Conservation (phyloP, 257 asterid genomes). For the Nicotiana paniculata region DNA sequence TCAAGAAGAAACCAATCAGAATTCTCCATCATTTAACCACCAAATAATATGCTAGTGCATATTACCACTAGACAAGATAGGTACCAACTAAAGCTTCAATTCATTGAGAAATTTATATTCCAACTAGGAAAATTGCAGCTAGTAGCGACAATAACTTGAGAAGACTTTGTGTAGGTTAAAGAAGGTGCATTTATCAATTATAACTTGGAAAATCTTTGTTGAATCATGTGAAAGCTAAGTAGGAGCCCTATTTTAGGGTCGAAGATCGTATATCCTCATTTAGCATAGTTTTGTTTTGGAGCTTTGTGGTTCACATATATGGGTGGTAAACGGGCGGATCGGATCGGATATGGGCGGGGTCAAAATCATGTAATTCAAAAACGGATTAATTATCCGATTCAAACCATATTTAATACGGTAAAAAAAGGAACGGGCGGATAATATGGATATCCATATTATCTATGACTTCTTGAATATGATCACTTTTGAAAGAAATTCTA, state of each 20-base stretch:
- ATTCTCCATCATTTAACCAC: neutral
- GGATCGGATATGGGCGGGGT: no score
- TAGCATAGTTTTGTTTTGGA: neutral
- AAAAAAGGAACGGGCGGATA: no score
- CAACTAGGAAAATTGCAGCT: neutral
- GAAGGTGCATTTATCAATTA: conserved; percentile 16
- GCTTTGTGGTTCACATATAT: neutral
- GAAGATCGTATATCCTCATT: neutral
- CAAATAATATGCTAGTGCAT: neutral
- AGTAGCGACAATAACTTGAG: neutral
- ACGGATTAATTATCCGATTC: no score
- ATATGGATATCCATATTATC: no score
- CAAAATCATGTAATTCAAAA: no score
- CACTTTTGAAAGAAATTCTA: no score
- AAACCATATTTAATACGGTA: no score
- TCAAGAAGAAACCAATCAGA: neutral
- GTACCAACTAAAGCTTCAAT: neutral
- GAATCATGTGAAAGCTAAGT: neutral
- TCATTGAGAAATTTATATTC: neutral
- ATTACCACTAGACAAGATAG: neutral
- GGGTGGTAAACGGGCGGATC: no score
- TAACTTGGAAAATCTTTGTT: neutral
- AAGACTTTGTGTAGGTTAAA: conserved; percentile 17
- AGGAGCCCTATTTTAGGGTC: neutral
- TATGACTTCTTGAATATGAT: no score